These are phyloP conservation scores for Aspergillus ustus DNA, from an alignment of 2,329 filamentous ascomycete genomes.

Conservation along the genomic window DNA sequence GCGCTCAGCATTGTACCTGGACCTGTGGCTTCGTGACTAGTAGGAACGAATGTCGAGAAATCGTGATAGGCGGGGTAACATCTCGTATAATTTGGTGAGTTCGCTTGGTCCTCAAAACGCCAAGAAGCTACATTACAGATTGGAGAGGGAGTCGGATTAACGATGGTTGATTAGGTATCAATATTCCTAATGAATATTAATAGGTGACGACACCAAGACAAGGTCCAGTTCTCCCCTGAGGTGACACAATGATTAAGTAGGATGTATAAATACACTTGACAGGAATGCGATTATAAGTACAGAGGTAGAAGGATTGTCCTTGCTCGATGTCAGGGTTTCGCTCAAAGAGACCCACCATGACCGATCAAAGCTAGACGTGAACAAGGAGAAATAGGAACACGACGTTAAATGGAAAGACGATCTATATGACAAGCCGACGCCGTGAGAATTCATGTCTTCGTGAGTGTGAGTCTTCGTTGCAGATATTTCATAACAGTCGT, in stretches of 20 bases:
- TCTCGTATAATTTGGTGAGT: background rate
- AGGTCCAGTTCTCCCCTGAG: background rate
- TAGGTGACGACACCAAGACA: background rate
- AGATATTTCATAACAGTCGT: constrained; percentile 19
- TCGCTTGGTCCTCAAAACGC: background rate
- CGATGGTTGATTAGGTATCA: constrained; percentile 6
- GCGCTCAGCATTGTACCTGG: too few relatives aligned
- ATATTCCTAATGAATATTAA: constrained; percentile 2
- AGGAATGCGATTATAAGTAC: constrained; percentile 9
- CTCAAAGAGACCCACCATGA: background rate
- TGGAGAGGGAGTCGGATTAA: background rate
- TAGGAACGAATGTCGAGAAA: too few relatives aligned
- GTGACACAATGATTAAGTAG: constrained; percentile 7
- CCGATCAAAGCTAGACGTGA: background rate
- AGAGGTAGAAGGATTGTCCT: background rate
- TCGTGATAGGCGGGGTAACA: background rate
- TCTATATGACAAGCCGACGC: constrained; percentile 16
- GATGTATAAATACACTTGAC: constrained; percentile 6
- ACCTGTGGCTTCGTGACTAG: background rate
- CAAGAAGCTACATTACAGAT: background rate
- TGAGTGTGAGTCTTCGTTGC: constrained; percentile 12
- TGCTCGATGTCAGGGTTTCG: background rate
- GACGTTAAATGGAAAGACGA: constrained; percentile 7
- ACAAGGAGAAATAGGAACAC: background rate
- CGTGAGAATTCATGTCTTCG: constrained; percentile 19